These are phyloP conservation scores for Fusarium sp. DNA, from an alignment of 2,329 filamentous ascomycete genomes.

Conservation along the genomic window DNA sequence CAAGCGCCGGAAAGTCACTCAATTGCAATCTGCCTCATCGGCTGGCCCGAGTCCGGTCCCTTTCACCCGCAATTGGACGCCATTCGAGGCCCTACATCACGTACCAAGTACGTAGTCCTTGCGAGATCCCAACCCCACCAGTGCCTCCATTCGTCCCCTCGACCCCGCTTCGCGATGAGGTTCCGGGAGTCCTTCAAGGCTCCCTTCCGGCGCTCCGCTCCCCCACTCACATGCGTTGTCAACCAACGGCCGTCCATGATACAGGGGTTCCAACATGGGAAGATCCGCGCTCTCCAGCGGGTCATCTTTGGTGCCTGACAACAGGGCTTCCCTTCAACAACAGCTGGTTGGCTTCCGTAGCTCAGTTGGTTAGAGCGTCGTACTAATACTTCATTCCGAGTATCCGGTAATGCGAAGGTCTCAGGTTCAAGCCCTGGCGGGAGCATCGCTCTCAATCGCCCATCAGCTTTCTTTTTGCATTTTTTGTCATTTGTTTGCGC, in stretches of 20 bases:
- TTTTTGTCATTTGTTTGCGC: neutral
- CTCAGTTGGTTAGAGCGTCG: slow-evolving; percentile 26
- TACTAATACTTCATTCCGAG: slow-evolving; percentile 17
- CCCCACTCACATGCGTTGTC: slow-evolving; percentile 11
- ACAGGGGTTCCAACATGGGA: neutral
- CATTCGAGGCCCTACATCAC: slow-evolving; percentile 5
- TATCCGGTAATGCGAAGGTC: slow-evolving; percentile 16
- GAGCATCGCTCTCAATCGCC: slow-evolving; percentile 12
- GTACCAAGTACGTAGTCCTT: slow-evolving; percentile 8
- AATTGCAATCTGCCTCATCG: slow-evolving; percentile 13
- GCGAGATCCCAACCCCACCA: slow-evolving; percentile 29
- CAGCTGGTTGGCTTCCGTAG: slow-evolving; percentile 19
- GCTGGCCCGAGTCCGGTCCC: neutral
- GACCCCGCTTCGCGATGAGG: slow-evolving; percentile 22
- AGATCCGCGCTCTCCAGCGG: neutral
- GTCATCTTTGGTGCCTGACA: neutral
- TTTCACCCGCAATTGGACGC: slow-evolving; percentile 2
- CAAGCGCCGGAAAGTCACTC: slow-evolving; percentile 8
- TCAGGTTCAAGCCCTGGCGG: slow-evolving; percentile 20
- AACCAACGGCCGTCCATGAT: slow-evolving; percentile 1
- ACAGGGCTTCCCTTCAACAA: fast-evolving
- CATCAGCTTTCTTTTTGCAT: slow-evolving; percentile 1
- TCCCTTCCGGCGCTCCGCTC: slow-evolving; percentile 15
- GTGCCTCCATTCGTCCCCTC: slow-evolving; percentile 17
- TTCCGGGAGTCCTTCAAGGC: slow-evolving; percentile 14